These are phyloP conservation scores for Musa troglodytarum DNA, from an alignment of 176 grass and related monocot species.

Conservation along the genomic window DNA sequence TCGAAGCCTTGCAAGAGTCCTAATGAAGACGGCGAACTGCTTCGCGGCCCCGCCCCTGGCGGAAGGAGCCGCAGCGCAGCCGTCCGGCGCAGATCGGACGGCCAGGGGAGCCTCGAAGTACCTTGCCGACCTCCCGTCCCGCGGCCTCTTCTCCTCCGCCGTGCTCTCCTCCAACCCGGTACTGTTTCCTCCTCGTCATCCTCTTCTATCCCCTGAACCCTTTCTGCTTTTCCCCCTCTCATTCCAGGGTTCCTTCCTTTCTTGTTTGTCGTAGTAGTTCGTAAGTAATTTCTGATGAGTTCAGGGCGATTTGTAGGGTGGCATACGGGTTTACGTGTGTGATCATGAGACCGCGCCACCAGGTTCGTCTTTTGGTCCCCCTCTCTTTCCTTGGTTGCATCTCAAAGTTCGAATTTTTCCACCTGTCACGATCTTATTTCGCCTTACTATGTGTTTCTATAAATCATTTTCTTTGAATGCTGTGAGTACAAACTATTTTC, in stretches of 20 bases:
- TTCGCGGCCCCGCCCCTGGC: not conserved
- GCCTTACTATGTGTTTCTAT: too few species aligned
- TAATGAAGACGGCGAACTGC: not conserved
- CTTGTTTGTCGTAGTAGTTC: not conserved
- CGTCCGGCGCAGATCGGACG: not conserved
- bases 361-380: not conserved
- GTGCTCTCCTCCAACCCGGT: conserved; percentile 24
- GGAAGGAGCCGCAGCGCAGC: not conserved
- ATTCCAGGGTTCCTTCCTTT: not conserved
- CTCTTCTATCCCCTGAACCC: too few species aligned
- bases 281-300: not conserved
- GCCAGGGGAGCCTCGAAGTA: conserved; percentile 15
- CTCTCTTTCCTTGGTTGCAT: not conserved
- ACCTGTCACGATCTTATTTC: too few species aligned
- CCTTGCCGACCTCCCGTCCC: conserved; percentile 24
- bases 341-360: conserved; percentile 1
- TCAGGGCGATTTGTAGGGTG: not conserved
- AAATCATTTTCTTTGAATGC: not conserved
- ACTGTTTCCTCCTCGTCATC: not conserved
- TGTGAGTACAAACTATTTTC: too few species aligned
- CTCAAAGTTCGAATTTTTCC: not conserved
- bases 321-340: conserved; percentile 5
- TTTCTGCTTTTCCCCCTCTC: not conserved
- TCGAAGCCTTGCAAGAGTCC: too few species aligned
- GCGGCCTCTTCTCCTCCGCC: conserved; percentile 23